phyloP scores from a whole-genome alignment of 1,284 basidiomycete genomes.

The Sporisorium sorghi region DNA sequence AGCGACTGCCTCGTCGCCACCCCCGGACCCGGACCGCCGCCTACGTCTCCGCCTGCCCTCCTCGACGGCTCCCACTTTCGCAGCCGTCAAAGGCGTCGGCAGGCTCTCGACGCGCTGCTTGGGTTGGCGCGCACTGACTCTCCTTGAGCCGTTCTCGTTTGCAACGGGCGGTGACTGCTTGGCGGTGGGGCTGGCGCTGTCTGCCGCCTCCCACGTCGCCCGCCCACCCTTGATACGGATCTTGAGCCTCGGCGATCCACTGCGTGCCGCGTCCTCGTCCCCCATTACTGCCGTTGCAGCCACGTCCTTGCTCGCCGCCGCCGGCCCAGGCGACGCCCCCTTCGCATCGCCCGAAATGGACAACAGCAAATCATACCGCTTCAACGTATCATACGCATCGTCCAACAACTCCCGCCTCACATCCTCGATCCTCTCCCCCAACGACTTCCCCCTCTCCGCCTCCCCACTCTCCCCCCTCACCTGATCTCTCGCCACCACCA shows the following conservation, averaged over 20 bases:
- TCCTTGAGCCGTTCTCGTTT: constrained; percentile 8
- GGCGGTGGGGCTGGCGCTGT: constrained; percentile 22
- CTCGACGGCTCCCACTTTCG: constrained; percentile 26
- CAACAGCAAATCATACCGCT: constrained; percentile 55
- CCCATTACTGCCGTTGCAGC: background rate
- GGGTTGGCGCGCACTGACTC: constrained; percentile 33
- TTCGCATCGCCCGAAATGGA: constrained; percentile 21
- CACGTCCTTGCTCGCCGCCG: constrained; percentile 13
- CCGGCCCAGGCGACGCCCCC: constrained; percentile 18
- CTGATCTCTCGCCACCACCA: constrained; percentile 53
- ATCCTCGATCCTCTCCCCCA: constrained; percentile 44
- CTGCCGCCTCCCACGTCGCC: constrained; percentile 31
- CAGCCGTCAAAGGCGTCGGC: constrained; percentile 29
- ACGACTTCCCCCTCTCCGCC: constrained; percentile 10
- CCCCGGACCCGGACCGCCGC: constrained; percentile 14
- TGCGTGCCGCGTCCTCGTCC: constrained; percentile 16
- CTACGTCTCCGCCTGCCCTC: constrained; percentile 24
- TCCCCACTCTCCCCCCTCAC: constrained; percentile 20
- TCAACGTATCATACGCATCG: constrained; percentile 53
- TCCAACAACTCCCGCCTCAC: constrained; percentile 51
- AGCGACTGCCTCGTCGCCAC: constrained; percentile 3
- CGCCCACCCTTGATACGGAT: constrained; percentile 40
- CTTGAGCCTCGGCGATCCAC: constrained; percentile 39
- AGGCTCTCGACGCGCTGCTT: constrained; percentile 39
- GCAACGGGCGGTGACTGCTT: constrained; percentile 4